These are phyloP conservation scores for Pseudotsuga menziesii DNA, from an alignment of 75 land plant species.

Conservation along the genomic window DNA sequence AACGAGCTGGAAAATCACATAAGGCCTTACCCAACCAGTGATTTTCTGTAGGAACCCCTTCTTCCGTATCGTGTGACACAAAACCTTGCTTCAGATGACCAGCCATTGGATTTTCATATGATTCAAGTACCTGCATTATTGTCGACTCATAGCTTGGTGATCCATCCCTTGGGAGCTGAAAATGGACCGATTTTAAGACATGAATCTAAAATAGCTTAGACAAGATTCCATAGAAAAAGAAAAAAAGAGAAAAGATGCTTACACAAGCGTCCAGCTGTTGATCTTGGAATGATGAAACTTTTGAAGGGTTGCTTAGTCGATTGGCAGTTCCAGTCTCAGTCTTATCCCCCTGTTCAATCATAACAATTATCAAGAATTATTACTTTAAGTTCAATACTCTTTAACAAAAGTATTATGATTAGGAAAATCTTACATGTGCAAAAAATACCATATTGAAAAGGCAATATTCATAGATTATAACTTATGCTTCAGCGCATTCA, in stretches of 20 bases:
- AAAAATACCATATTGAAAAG: neutral
- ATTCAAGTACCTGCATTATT: slow-evolving; percentile 42
- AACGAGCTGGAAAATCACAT: slow-evolving; percentile 96
- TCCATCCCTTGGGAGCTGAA: slow-evolving; percentile 31
- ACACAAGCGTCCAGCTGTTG: slow-evolving; percentile 8
- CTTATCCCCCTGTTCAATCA: slow-evolving; percentile 8
- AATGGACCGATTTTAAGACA: neutral
- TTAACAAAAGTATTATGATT: neutral
- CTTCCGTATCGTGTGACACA: slow-evolving; percentile 37
- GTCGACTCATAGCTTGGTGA: slow-evolving; percentile 46
- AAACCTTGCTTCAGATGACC: slow-evolving; percentile 23
- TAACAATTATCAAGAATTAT: neutral
- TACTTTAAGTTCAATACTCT: neutral
- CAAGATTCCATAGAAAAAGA: neutral
- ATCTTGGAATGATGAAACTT: slow-evolving; percentile 15
- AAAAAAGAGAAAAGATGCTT: neutral
- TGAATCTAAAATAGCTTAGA: neutral
- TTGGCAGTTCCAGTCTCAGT: neutral
- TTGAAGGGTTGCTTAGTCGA: slow-evolving; percentile 7
- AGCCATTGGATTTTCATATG: slow-evolving; percentile 46
- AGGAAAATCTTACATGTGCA: neutral
- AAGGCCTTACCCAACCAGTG: slow-evolving; percentile 80
- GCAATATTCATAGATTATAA: neutral
- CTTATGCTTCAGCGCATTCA: too few relatives aligned
- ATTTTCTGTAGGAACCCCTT: slow-evolving; percentile 43